A percentile compares a stretch with the other conserved stretches of the same genome.
Conservation (phyloP, 78 protist species). For the Corallochytrium limacisporum region DNA sequence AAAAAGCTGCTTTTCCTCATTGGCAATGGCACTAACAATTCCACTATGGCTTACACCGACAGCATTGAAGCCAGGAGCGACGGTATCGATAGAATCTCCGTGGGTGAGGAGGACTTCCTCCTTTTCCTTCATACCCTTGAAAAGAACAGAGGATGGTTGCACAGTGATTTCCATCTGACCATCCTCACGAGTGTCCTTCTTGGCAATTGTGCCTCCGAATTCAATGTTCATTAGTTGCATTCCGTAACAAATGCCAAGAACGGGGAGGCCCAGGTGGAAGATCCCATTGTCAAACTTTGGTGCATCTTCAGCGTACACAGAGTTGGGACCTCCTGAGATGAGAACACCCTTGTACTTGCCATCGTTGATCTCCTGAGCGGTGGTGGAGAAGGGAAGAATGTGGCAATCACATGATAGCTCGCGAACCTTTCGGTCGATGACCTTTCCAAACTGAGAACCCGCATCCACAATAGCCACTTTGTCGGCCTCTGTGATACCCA, state of each 20-base stretch:
- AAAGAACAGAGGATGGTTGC: background rate
- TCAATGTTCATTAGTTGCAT: conserved; percentile 66
- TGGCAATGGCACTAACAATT: conserved; percentile 8
- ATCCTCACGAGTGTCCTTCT: conserved; percentile 61
- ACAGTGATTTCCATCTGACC: conserved; percentile 25
- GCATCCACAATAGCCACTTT: conserved; percentile 59
- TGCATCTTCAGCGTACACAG: conserved; percentile 56
- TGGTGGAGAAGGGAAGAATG: conserved; percentile 44
- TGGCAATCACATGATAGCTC: conserved; percentile 72
- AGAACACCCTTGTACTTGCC: conserved; percentile 47
- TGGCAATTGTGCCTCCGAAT: conserved; percentile 66
- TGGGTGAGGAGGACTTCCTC: conserved; percentile 77
- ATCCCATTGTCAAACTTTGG: conserved; percentile 47
- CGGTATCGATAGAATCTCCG: conserved; percentile 68
- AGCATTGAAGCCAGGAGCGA: conserved; percentile 47
- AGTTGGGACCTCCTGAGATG: conserved; percentile 80
- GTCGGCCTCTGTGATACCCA: conserved; percentile 3
- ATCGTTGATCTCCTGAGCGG: conserved; percentile 7
- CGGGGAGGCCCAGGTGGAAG: conserved; percentile 49
- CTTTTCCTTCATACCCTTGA: conserved; percentile 6
- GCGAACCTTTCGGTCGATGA: conserved; percentile 82
- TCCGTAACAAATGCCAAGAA: conserved; percentile 92
- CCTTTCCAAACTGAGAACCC: conserved; percentile 72
- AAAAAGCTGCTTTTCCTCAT: background rate
- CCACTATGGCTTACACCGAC: background rate